phyloP scores from a whole-genome alignment of 2,329 filamentous ascomycete genomes.

The Cryphonectria japonica region DNA sequence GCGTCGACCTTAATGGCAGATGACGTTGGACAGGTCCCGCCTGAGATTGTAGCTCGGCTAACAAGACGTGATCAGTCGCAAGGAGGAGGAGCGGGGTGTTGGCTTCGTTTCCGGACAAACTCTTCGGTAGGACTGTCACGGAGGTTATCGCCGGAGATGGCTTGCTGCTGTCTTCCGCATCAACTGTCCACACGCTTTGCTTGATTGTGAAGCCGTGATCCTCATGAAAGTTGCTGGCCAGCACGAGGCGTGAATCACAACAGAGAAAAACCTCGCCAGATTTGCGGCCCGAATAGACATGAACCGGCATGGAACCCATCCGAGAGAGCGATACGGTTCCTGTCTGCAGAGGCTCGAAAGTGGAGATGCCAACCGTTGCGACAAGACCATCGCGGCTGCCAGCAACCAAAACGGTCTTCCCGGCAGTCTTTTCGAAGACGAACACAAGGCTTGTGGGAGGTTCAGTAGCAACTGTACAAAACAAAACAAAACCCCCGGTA shows the following conservation, averaged over 20 bases:
- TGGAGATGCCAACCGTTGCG: slow-evolving; percentile 42
- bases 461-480: slow-evolving; percentile 10
- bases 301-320: slow-evolving; percentile 38
- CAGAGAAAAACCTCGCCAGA: slow-evolving; percentile 46
- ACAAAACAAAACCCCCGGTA: too few relatives aligned
- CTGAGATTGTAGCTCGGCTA: slow-evolving; percentile 55
- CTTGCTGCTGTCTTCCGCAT: slow-evolving; percentile 51
- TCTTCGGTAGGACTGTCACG: slow-evolving; percentile 46
- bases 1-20: slow-evolving; percentile 52
- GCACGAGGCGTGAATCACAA: slow-evolving; percentile 52
- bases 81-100: slow-evolving; percentile 54
- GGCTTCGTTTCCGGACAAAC: slow-evolving; percentile 44
- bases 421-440: slow-evolving; percentile 35
- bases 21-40: slow-evolving; percentile 53
- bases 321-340: slow-evolving; percentile 29
- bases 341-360: slow-evolving; percentile 30
- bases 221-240: slow-evolving; percentile 45
- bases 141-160: slow-evolving; percentile 53
- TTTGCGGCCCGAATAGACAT: slow-evolving; percentile 31
- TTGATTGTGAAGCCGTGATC: slow-evolving; percentile 44
- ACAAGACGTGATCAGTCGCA: slow-evolving; percentile 52
- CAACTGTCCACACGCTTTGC: slow-evolving; percentile 55
- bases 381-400: slow-evolving; percentile 59
- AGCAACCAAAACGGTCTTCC: slow-evolving; percentile 42
- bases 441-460: slow-evolving; percentile 51